Conservation (phyloP, 495 filamentous ascomycete genomes). For the Aspergillus mulundensis region DNA sequence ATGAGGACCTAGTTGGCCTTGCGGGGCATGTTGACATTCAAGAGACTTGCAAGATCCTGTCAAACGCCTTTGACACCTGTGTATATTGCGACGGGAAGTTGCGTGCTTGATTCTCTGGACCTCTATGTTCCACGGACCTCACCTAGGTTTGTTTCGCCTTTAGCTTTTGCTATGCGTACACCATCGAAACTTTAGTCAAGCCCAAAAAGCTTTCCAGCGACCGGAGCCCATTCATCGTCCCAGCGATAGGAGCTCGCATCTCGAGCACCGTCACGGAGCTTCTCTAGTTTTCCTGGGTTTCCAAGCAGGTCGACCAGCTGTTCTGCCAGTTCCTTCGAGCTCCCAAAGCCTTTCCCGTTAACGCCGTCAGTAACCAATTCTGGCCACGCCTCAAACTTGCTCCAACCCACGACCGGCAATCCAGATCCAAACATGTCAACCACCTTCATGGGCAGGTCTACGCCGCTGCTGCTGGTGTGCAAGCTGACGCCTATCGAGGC, state of each 20-base stretch:
- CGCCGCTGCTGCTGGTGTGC: constrained; percentile 87
- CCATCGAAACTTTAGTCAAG: constrained; percentile 29
- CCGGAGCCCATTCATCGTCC: constrained; percentile 91
- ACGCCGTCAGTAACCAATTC: constrained; percentile 82
- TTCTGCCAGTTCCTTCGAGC: constrained; percentile 53
- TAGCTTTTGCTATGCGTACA: neutral
- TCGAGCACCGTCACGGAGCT: constrained; percentile 65
- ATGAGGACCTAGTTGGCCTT: constrained; percentile 35
- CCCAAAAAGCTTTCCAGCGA: constrained; percentile 68
- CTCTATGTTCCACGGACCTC: neutral
- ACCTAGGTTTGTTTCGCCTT: neutral
- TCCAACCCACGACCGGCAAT: constrained; percentile 84
- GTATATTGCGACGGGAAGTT: constrained; percentile 54
- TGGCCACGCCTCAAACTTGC: constrained; percentile 74
- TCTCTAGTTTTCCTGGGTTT: constrained; percentile 49
- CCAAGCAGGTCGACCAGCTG: constrained; percentile 61
- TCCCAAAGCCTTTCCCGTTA: constrained; percentile 79
- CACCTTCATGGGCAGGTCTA: constrained; percentile 98
- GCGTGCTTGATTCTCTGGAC: constrained; percentile 13
- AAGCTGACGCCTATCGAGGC: constrained; percentile 89
- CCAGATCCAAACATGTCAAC: constrained; percentile 98
- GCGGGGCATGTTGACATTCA: constrained; percentile 18
- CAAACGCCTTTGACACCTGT: constrained; percentile 50
- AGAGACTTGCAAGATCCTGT: constrained; percentile 26
- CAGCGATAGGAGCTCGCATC: constrained; percentile 75